Percentiles rank a stretch among this genome's conserved stretches.
Evolutionary conservation across 2,329 filamentous ascomycete species (phyloP).

Genomic region (Aspergillus ochraceus): DNA sequence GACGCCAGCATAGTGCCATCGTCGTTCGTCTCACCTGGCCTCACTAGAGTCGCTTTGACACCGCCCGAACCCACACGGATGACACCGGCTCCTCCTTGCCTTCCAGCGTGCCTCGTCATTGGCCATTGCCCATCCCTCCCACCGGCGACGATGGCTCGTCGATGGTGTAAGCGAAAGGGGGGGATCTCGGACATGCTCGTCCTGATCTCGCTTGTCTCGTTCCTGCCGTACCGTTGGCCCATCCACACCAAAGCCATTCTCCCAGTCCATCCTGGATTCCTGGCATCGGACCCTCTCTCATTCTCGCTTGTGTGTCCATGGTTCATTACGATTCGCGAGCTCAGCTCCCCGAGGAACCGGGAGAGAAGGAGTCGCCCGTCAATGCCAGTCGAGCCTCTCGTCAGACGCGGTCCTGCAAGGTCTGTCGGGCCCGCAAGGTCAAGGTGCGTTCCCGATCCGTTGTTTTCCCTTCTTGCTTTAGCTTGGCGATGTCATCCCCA

Average conservation of each 20-base stretch:
- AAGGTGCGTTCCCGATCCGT: conserved; percentile 30
- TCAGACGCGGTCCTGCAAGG: conserved; percentile 40
- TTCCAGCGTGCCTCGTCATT: background rate
- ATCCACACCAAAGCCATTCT: conserved; percentile 11
- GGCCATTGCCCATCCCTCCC: background rate
- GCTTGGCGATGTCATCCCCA: background rate
- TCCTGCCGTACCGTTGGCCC: conserved; percentile 30
- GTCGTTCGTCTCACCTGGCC: background rate
- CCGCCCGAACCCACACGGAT: background rate
- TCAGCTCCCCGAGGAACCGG: conserved; percentile 10
- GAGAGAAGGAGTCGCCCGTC: conserved; percentile 23
- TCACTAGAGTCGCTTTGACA: background rate
- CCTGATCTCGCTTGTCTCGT: conserved; percentile 30
- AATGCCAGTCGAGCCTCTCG: conserved; percentile 22
- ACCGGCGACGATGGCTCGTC: background rate
- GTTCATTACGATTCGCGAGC: conserved; percentile 23
- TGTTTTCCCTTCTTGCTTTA: background rate
- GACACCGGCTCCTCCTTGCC: background rate
- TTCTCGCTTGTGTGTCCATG: conserved; percentile 17
- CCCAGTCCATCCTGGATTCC: conserved; percentile 2
- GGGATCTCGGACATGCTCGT: conserved; percentile 31
- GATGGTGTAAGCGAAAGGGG: conserved; percentile 16
- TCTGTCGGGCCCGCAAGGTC: conserved; percentile 40
- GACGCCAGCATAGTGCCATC: background rate
- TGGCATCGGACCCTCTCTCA: conserved; percentile 8